Evolutionary conservation across 2,329 filamentous ascomycete species (phyloP).

Genomic region (Alternaria ethzedia): DNA sequence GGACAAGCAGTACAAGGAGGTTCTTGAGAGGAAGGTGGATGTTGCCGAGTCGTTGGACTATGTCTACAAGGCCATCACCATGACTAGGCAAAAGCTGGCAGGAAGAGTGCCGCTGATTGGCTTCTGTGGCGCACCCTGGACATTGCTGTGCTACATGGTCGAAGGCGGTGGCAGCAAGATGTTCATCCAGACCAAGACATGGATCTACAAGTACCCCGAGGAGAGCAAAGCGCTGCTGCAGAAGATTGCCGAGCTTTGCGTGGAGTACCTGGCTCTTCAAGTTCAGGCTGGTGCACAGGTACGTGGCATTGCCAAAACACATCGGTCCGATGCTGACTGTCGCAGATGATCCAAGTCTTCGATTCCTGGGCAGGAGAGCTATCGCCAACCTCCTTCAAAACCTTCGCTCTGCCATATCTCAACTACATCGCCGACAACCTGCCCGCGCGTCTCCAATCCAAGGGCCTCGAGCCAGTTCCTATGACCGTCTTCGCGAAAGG

Average conservation of each 20-base stretch:
- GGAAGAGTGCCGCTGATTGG: constrained; percentile 92
- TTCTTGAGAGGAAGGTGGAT: constrained; percentile 80
- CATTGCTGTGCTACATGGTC: constrained; percentile 97
- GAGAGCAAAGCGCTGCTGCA: constrained; percentile 81
- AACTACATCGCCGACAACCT: constrained; percentile 82
- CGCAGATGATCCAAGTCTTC: constrained; percentile 88
- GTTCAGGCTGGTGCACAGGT: constrained; percentile 92
- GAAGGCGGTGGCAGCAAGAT: constrained; percentile 96
- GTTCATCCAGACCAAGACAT: constrained; percentile 93
- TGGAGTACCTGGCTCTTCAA: constrained; percentile 91
- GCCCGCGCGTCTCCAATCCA: constrained; percentile 73
- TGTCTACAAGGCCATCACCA: constrained; percentile 92
- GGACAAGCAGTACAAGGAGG: constrained; percentile 80
- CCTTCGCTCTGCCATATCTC: constrained; percentile 87
- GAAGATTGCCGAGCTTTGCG: constrained; percentile 93
- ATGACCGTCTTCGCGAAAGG: constrained; percentile 99
- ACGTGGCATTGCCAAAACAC: constrained; percentile 15
- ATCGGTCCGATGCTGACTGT: constrained; percentile 17
- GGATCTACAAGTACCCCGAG: constrained; percentile 88
- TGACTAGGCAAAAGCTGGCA: constrained; percentile 85
- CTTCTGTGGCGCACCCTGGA: constrained; percentile 98
- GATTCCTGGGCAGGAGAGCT: constrained; percentile 98
- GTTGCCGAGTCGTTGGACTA: constrained; percentile 86
- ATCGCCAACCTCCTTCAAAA: constrained; percentile 79
- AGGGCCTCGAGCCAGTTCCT: constrained; percentile 80